These are phyloP conservation scores for Sextonia rubra DNA, from an alignment of 164 flowering plant genomes.

Conservation along the genomic window DNA sequence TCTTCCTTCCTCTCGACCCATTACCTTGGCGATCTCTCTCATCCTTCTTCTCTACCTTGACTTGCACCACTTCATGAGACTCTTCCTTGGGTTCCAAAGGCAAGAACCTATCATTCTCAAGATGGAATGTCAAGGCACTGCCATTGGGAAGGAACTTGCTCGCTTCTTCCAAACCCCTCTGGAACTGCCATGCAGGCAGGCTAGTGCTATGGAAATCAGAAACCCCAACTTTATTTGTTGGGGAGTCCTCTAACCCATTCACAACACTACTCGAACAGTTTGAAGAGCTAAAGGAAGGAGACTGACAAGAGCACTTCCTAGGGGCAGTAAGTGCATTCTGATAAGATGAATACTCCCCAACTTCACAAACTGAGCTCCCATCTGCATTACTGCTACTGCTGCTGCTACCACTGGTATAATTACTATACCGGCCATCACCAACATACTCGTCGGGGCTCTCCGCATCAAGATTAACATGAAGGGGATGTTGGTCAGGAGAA, in stretches of 20 bases:
- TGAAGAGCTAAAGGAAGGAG: constrained; percentile 35
- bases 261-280: constrained; percentile 26
- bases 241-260: constrained; percentile 52
- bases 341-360: constrained; percentile 13
- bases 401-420: constrained; percentile 9
- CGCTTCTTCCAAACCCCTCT: constrained; percentile 73
- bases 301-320: constrained; percentile 20
- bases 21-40: constrained; percentile 15
- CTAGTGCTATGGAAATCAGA: constrained; percentile 42
- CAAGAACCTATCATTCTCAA: constrained; percentile 12
- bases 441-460: constrained; percentile 20
- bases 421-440: not conserved
- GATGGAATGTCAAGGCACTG: constrained; percentile 14
- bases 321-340: constrained; percentile 6
- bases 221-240: constrained; percentile 26
- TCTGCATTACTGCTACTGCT: constrained; percentile 13
- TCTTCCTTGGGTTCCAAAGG: constrained; percentile 12
- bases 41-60: constrained; percentile 30
- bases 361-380: constrained; percentile 17
- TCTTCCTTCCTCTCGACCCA: constrained; percentile 49
- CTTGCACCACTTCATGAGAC: constrained; percentile 4
- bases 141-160: constrained; percentile 55
- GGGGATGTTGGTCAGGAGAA: constrained; percentile 36
- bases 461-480: constrained; percentile 19
- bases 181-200: constrained; percentile 53